A percentile compares a stretch with the other conserved stretches of the same genome.
Evolutionary conservation across 2,329 filamentous ascomycete genomes (phyloP).

Genomic region (Eurotiales sp.): DNA sequence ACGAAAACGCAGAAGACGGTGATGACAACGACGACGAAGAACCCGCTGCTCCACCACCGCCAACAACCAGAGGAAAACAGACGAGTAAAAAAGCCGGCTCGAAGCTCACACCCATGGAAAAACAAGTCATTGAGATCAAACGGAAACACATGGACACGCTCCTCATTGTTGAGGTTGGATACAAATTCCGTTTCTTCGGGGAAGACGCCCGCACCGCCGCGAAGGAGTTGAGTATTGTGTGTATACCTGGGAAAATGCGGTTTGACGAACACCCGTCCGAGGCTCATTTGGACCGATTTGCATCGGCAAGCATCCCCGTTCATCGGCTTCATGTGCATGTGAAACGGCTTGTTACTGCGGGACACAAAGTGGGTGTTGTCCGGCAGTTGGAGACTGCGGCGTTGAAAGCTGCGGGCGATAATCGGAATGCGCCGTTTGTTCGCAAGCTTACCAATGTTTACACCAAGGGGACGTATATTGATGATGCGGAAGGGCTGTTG

Average conservation of each 20-base stretch:
- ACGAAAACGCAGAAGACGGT: slow-evolving; percentile 51
- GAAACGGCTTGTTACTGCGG: slow-evolving; percentile 84
- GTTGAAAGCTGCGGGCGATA: slow-evolving; percentile 90
- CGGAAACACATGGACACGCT: slow-evolving; percentile 83
- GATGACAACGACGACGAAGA: slow-evolving; percentile 57
- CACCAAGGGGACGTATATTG: slow-evolving; percentile 96
- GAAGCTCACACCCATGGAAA: slow-evolving; percentile 92
- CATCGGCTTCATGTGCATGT: slow-evolving; percentile 90
- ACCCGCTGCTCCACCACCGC: slow-evolving; percentile 39
- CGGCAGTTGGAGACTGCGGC: slow-evolving; percentile 93
- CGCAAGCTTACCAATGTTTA: slow-evolving; percentile 94
- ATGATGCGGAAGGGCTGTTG: slow-evolving; percentile 81
- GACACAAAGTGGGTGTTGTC: slow-evolving; percentile 94
- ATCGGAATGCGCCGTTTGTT: slow-evolving; percentile 86
- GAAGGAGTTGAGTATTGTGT: slow-evolving; percentile 89
- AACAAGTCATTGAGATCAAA: slow-evolving; percentile 92
- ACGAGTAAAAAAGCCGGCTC: slow-evolving; percentile 75
- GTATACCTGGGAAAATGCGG: slow-evolving; percentile 90
- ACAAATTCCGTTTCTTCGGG: slow-evolving; percentile 96
- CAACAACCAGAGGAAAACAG: slow-evolving; percentile 44
- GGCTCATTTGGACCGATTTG: slow-evolving; percentile 86
- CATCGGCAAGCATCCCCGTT: slow-evolving; percentile 91
- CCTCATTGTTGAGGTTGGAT: slow-evolving; percentile 90
- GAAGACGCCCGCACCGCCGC: slow-evolving; percentile 88
- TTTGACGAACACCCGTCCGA: slow-evolving; percentile 94